Evolutionary conservation across 768 basidiomycete genomes (phyloP).

Genomic region (Leccinum subtestaceum): DNA sequence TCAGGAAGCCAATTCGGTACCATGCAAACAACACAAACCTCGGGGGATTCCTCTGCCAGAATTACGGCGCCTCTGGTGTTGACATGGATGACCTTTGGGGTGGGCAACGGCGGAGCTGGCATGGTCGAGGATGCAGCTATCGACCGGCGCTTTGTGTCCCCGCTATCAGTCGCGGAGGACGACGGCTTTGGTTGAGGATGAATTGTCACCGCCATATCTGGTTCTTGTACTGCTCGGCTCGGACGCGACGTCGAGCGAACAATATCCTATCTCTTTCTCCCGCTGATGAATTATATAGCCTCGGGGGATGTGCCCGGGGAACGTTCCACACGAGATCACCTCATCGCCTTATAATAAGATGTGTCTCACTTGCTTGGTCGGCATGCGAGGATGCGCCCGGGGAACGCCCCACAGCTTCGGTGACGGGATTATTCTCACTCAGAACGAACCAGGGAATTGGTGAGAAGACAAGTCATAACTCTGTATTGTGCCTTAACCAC

Average conservation of each 20-base stretch:
- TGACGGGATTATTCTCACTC: neutral
- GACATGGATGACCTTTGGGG: conserved; percentile 86
- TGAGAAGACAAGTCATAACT: conserved; percentile 6
- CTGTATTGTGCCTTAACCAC: conserved; percentile 42
- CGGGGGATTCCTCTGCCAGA: conserved; percentile 89
- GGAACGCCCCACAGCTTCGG: neutral
- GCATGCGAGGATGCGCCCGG: neutral
- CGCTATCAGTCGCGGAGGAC: conserved; percentile 6
- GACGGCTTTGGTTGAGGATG: conserved; percentile 1
- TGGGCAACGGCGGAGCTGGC: conserved; percentile 66
- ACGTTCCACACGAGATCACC: conserved; percentile 3
- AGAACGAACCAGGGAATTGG: neutral
- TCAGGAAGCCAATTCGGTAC: conserved; percentile 10
- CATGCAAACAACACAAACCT: conserved; percentile 50
- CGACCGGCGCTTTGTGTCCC: conserved; percentile 15
- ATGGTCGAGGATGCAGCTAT: conserved; percentile 28
- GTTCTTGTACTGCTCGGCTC: neutral
- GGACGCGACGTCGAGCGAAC: neutral
- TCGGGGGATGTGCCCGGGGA: neutral
- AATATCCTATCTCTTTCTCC: conserved; percentile 4
- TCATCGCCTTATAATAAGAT: neutral
- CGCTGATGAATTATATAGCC: neutral
- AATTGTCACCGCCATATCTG: conserved; percentile 16
- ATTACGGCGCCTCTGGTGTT: conserved; percentile 94
- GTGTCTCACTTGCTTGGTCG: neutral